Conservation (phyloP, 176 grass and related monocot species). For the Elymus sibiricus region DNA sequence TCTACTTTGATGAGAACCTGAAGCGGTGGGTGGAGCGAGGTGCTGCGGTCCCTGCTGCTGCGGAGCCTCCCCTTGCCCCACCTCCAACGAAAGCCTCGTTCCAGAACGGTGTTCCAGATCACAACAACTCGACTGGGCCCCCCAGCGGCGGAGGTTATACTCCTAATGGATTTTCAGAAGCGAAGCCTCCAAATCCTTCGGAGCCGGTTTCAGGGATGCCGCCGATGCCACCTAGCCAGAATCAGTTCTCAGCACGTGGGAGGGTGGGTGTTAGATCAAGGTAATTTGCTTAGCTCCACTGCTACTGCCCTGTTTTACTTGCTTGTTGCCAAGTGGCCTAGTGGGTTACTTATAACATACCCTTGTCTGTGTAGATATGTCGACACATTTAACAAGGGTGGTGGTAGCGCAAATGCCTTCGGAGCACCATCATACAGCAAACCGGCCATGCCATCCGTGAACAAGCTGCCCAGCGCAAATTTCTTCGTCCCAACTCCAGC, state of each 20-base stretch:
- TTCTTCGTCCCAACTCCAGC: constrained; percentile 70
- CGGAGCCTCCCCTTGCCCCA: constrained; percentile 63
- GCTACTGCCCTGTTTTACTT: neutral
- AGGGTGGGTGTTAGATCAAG: constrained; percentile 83
- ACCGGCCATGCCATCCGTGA: constrained; percentile 49
- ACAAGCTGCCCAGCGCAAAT: constrained; percentile 41
- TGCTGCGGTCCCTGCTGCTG: constrained; percentile 44
- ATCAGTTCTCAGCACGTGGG: constrained; percentile 84
- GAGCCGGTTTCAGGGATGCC: constrained; percentile 52
- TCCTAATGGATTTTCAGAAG: constrained; percentile 33
- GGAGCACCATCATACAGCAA: constrained; percentile 43
- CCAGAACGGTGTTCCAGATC: constrained; percentile 50
- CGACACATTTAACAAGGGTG: constrained; percentile 91
- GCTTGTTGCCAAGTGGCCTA: neutral
- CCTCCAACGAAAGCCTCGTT: constrained; percentile 64
- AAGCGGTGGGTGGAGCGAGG: constrained; percentile 98
- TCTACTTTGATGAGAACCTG: constrained; percentile 92
- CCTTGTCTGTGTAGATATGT: constrained; percentile 57
- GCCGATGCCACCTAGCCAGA: constrained; percentile 77
- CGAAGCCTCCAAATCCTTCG: constrained; percentile 25
- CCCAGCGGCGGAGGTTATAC: constrained; percentile 27
- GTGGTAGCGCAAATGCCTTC: constrained; percentile 21
- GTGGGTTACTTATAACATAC: neutral
- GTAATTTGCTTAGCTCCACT: constrained; percentile 26
- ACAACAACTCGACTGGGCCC: constrained; percentile 40